Base-by-base conservation (phyloP, 306 rosid species). In the Lathyrus tuberosus region DNA sequence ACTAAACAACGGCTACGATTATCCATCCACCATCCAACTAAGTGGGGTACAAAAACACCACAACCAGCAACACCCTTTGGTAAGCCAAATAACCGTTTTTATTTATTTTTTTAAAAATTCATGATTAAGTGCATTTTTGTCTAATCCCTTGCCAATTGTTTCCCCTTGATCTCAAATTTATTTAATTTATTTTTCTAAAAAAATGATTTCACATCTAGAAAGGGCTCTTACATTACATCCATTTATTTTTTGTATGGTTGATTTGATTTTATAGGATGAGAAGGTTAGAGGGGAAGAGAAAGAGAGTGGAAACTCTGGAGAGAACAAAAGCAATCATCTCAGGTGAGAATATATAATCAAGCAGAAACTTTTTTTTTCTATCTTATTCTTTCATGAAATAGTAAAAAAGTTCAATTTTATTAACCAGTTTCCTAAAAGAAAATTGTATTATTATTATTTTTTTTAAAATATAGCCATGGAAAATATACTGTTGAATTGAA, bases 41-140 rank as follows among this genome's bases (percentile, higher is more conserved):
- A 44, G 79, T 77, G 84, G 83, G 86, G 56, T 61, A 59, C 71
- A 53, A 71, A 52, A 68, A 63, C 78, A 70, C 48, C 73, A 54
- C 75, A 67, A 7, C 65, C 56, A 74, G 74, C 80, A 58, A 70
- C 42, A 79, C 69, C 70, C 74, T 76, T 79, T 44, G 93, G 97
- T 91, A 47, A 79, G 91, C 78, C 13, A 60, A 75, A 74, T 3
- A 59, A 16, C 24, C 17, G 20, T 10, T 64, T 57, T 28, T 42
- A 49, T 64, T 7, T 38, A 43, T 43, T 10, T 40, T 72, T 75
- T 73, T 74, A 10, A 13, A 37, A 20, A 20, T 73, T 80, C 72
- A 75, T 76, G 75, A 20, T 76, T 64, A 65, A 65, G 78, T 90
- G 95, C 96, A 90, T 87, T 79, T 84, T 47, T 81, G 75, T 78